phyloP scores from a whole-genome alignment of 2,329 filamentous ascomycete genomes.

The Fusarium kyushuense region DNA sequence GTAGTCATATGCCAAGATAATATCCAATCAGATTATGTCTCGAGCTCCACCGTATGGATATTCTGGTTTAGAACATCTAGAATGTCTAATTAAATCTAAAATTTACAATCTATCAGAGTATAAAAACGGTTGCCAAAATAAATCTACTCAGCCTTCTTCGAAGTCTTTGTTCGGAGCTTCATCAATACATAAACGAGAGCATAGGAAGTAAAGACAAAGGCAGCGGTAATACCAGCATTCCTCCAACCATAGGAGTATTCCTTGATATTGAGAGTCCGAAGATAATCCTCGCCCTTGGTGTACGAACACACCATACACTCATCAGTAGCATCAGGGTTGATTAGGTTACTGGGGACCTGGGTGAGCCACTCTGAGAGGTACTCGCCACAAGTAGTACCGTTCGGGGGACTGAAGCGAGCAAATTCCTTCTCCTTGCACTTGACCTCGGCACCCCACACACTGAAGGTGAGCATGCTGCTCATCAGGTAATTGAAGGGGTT shows the following conservation, averaged over 20 bases:
- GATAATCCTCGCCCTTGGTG: constrained; percentile 67
- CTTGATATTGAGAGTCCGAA: constrained; percentile 68
- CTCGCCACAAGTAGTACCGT: constrained; percentile 65
- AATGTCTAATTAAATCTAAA: neutral
- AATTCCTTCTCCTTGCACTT: constrained; percentile 62
- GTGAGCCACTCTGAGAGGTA: constrained; percentile 67
- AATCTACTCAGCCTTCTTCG: constrained; percentile 58
- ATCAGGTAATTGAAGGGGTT: constrained; percentile 74
- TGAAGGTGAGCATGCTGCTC: constrained; percentile 66
- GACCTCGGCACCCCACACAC: constrained; percentile 60
- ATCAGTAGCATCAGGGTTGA: constrained; percentile 69
- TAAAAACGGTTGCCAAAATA: no score
- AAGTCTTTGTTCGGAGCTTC: constrained; percentile 62
- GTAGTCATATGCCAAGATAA: no score
- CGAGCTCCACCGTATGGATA: no score
- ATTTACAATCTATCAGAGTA: constrained; percentile 5
- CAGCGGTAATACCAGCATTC: constrained; percentile 69
- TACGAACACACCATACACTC: constrained; percentile 73
- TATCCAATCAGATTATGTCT: no score
- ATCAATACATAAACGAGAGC: constrained; percentile 59
- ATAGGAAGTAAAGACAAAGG: constrained; percentile 69
- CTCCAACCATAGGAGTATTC: constrained; percentile 76
- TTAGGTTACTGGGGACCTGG: constrained; percentile 60
- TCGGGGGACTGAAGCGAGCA: constrained; percentile 63
- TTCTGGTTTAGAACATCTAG: no score